Evolutionary conservation across 2,329 filamentous ascomycete species (phyloP), one percentile per base, ranked within the genome.

Genomic region (Sphaerulina vaccinii): DNA sequence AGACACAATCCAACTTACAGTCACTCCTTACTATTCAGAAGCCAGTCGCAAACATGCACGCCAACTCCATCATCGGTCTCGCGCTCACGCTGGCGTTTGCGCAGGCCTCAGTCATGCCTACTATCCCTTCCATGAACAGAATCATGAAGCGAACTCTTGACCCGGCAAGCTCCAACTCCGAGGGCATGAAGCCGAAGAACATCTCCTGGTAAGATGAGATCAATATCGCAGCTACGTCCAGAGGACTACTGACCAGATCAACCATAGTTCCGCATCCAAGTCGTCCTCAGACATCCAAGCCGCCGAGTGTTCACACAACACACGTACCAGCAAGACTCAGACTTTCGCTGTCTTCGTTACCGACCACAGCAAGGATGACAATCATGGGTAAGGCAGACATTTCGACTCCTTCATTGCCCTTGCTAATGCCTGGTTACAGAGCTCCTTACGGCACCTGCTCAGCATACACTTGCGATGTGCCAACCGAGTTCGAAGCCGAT

Each of bases 351-450:
- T 73, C 45, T 74, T 72, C 63, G 67, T 63, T 19, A 71, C 68
- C 7, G 73, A 79, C 61, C 75, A 77, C 61, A 58, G 73, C 47
- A 75, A 76, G 58, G 74, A 78, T 57, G 55, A 52, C 18, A 32
- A 32, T 10, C 27, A 32, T 32, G 27, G 27, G 27, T 32, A 13
- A 32, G 27, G n/a, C n/a, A n/a, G n/a, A n/a, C n/a, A n/a, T 32
- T 10, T 10, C n/a, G 11, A 10, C 27, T 32, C n/a, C n/a, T 32
- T 32, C 6, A 4, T 13, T 32, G 4, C 27, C n/a, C 5, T 29
- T 8, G 9, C n/a, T n/a, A n/a, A n/a, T n/a, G n/a, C n/a, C n/a
- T n/a, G n/a, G n/a, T n/a, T 32, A 32, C 27, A 32, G 27, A 11
- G 27, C 27, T 32, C 27, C 27, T 9, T 32, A 32, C 27, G 27